Percentiles rank a stretch among this genome's conserved stretches.
Conservation (phyloP, 768 basidiomycete species). For the Crassisporium funariophilum region DNA sequence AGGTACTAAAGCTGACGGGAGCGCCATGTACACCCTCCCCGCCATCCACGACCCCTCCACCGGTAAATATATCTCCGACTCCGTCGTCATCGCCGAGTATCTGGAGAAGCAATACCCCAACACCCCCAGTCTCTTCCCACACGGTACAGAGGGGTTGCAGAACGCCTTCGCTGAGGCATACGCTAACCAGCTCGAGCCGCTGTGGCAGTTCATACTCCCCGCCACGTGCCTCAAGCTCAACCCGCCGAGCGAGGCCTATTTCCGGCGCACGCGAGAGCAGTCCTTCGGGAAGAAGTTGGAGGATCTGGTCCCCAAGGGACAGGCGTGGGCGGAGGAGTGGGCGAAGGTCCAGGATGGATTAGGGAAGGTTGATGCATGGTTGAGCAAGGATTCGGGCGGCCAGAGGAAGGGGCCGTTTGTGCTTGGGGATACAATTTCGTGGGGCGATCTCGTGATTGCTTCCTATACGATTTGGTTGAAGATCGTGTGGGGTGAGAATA, state of each 20-base stretch:
- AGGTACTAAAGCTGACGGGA: constrained; percentile 28
- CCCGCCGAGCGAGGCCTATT: constrained; percentile 25
- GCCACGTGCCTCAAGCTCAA: constrained; percentile 5
- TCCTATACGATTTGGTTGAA: constrained; percentile 25
- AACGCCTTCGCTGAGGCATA: not conserved
- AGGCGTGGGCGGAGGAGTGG: constrained; percentile 35
- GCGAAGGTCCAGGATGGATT: constrained; percentile 30
- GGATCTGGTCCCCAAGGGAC: constrained; percentile 30
- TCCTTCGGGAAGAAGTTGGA: constrained; percentile 35
- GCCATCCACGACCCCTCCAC: constrained; percentile 42
- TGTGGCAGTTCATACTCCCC: constrained; percentile 10
- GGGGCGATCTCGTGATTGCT: constrained; percentile 41
- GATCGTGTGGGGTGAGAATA: constrained; percentile 31
- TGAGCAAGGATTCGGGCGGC: constrained; percentile 23
- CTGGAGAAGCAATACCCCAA: constrained; percentile 46
- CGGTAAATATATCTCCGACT: constrained; percentile 37
- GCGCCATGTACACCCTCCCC: constrained; percentile 40
- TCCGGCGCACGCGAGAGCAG: constrained; percentile 34
- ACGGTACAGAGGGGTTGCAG: constrained; percentile 21
- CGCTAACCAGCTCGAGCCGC: constrained; percentile 3
- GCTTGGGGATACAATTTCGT: constrained; percentile 35
- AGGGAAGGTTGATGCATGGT: constrained; percentile 23
- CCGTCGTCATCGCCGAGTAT: constrained; percentile 45
- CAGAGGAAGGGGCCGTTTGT: constrained; percentile 32
- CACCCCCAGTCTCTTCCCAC: constrained; percentile 26